These are phyloP conservation scores for Luzula sylvatica DNA, from an alignment of 176 grass and related monocot species.

Conservation along the genomic window DNA sequence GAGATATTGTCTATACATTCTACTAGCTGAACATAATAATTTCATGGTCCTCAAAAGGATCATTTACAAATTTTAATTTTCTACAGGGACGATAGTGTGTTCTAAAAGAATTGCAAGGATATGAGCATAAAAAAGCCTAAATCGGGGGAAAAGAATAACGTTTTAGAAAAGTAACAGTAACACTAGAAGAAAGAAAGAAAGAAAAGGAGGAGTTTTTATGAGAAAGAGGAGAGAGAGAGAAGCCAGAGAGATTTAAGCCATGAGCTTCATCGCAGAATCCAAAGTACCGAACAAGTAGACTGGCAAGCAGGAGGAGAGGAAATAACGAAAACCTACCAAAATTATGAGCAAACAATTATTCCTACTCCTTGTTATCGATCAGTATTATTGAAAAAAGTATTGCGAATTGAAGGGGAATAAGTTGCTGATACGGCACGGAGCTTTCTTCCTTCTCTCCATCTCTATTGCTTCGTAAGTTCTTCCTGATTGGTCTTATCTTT, in stretches of 20 bases:
- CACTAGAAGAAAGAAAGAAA: slow-evolving; percentile 9
- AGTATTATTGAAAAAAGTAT: neutral
- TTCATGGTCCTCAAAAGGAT: too few relatives aligned
- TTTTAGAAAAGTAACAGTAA: slow-evolving; percentile 23
- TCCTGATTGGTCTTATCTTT: neutral
- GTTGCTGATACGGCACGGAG: neutral
- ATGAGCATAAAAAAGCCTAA: neutral
- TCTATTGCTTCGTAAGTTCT: slow-evolving; percentile 11
- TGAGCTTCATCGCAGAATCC: slow-evolving; percentile 28
- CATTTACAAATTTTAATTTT: neutral
- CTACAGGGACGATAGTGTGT: neutral
- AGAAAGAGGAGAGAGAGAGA: slow-evolving; percentile 1
- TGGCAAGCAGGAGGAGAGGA: slow-evolving; percentile 9
- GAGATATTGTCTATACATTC: too few relatives aligned
- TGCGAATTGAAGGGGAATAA: neutral
- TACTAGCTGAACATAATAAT: too few relatives aligned
- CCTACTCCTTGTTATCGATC: slow-evolving; percentile 1
- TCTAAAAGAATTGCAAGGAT: neutral
- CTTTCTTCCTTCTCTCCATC: slow-evolving; percentile 8
- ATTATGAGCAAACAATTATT: neutral
- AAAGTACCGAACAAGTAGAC: slow-evolving; percentile 26
- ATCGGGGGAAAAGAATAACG: slow-evolving; percentile 11
- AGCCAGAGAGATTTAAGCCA: slow-evolving; percentile 22
- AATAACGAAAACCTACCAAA: slow-evolving; percentile 20
- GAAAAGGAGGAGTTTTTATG: neutral